Percentiles rank a stretch among this genome's conserved stretches.
phyloP scores from a whole-genome alignment of 2,329 filamentous ascomycete genomes.

The Dothistroma pini region DNA sequence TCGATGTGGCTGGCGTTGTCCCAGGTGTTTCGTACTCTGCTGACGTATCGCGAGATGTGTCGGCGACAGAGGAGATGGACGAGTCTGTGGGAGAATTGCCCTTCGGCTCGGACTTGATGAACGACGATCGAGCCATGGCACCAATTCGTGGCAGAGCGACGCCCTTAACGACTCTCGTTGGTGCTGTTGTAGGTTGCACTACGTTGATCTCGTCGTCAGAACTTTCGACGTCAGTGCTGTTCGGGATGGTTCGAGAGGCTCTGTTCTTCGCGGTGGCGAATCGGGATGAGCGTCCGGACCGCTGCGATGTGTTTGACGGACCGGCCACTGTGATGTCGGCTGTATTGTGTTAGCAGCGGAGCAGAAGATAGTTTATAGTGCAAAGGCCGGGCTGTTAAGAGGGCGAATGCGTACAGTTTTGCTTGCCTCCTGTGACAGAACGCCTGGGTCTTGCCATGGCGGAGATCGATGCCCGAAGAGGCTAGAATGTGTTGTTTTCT shows the following conservation, averaged over 20 bases:
- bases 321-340: not conserved
- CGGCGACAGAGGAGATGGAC: conserved; percentile 22
- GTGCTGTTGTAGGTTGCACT: not conserved
- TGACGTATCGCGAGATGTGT: conserved; percentile 40
- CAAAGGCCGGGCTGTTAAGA: not conserved
- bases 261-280: conserved; percentile 6
- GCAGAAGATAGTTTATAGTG: not conserved
- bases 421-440: conserved; percentile 8
- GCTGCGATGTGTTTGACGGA: not conserved
- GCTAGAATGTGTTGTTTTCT: not conserved
- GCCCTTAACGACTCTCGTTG: conserved; percentile 14
- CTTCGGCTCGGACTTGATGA: conserved; percentile 18
- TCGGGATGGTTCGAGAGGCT: not conserved
- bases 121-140: conserved; percentile 18
- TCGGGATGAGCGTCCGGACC: not conserved
- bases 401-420: conserved; percentile 3
- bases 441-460: conserved; percentile 8
- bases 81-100: conserved; percentile 20
- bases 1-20: conserved; percentile 55
- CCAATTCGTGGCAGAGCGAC: conserved; percentile 18
- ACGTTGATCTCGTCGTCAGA: conserved; percentile 19
- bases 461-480: not conserved
- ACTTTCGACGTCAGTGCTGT: conserved; percentile 3
- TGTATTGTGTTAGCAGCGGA: not conserved
- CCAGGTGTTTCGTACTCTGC: conserved; percentile 59